Evolutionary conservation across 2,329 filamentous ascomycete species (phyloP).

Genomic region (Fusarium sp.): DNA sequence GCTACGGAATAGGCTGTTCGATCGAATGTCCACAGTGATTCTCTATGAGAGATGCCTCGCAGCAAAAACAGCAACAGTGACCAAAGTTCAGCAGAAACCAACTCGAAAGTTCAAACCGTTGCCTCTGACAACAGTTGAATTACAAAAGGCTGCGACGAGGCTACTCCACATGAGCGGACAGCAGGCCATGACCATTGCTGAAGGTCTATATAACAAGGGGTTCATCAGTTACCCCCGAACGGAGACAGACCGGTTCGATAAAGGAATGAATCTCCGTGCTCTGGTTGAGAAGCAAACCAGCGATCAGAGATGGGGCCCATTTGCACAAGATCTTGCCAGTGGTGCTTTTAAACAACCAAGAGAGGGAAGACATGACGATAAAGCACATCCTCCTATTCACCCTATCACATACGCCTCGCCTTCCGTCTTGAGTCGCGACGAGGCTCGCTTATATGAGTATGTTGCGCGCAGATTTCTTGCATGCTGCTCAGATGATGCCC

Average conservation of each 20-base stretch:
- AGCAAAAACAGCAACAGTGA: slow-evolving; percentile 81
- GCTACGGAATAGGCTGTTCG: slow-evolving; percentile 85
- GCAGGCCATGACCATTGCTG: slow-evolving; percentile 87
- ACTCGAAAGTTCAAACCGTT: slow-evolving; percentile 95
- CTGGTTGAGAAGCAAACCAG: slow-evolving; percentile 86
- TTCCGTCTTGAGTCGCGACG: slow-evolving; percentile 70
- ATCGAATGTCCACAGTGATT: slow-evolving; percentile 81
- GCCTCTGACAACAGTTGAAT: slow-evolving; percentile 92
- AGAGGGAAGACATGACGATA: slow-evolving; percentile 89
- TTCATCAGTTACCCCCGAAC: slow-evolving; percentile 98
- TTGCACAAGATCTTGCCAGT: slow-evolving; percentile 78
- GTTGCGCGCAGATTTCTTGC: slow-evolving; percentile 91
- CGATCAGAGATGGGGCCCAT: slow-evolving; percentile 80
- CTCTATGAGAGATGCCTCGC: slow-evolving; percentile 86
- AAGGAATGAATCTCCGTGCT: slow-evolving; percentile 82
- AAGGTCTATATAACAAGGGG: slow-evolving; percentile 89
- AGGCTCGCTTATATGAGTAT: slow-evolving; percentile 89
- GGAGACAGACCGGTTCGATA: slow-evolving; percentile 95
- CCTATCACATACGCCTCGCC: slow-evolving; percentile 86
- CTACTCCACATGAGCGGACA: slow-evolving; percentile 93
- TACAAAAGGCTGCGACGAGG: slow-evolving; percentile 93
- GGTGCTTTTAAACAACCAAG: slow-evolving; percentile 85
- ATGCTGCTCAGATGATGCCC: slow-evolving; percentile 94
- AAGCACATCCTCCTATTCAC: slow-evolving; percentile 97
- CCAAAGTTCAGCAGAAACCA: slow-evolving; percentile 87